These are phyloP conservation scores for Reutealis trisperma DNA, from an alignment of 345 rosid species.

Conservation along the genomic window DNA sequence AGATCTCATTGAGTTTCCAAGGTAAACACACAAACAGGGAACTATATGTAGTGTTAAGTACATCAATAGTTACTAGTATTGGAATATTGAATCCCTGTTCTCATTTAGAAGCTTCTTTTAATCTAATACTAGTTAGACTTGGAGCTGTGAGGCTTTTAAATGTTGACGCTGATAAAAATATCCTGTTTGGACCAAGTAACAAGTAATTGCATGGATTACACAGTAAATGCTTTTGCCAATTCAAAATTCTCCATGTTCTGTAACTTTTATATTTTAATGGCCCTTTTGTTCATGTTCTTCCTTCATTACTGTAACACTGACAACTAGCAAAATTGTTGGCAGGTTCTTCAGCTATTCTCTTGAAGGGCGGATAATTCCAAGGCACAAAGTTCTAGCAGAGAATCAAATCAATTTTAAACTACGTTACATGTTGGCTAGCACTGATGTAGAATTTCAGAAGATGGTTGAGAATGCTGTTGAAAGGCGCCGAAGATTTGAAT, in stretches of 20 bases:
- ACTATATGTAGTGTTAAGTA: background rate
- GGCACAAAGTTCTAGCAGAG: conserved; percentile 71
- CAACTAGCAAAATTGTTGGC: conserved; percentile 24
- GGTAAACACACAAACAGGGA: conserved; percentile 40
- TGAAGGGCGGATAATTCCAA: conserved; percentile 77
- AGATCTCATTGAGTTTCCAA: conserved; percentile 85
- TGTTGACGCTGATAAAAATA: background rate
- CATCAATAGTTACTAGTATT: background rate
- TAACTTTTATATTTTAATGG: background rate
- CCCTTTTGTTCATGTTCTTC: background rate
- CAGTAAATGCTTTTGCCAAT: too few species aligned
- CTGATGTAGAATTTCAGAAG: conserved; percentile 60
- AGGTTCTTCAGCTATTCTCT: conserved; percentile 94
- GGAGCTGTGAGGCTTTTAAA: background rate
- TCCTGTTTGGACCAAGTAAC: background rate
- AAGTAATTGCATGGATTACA: background rate
- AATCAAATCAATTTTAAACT: conserved; percentile 75
- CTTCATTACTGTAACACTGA: conserved; percentile 3
- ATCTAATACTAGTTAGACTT: background rate
- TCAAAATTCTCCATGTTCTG: background rate
- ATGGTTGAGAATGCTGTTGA: conserved; percentile 64
- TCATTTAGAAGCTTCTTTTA: background rate
- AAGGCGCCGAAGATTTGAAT: conserved; percentile 62
- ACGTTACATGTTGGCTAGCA: conserved; percentile 70
- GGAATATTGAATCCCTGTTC: background rate